Evolutionary conservation across 139 green algal species (phyloP).

Genomic region (Micractinium conductrix): DNA sequence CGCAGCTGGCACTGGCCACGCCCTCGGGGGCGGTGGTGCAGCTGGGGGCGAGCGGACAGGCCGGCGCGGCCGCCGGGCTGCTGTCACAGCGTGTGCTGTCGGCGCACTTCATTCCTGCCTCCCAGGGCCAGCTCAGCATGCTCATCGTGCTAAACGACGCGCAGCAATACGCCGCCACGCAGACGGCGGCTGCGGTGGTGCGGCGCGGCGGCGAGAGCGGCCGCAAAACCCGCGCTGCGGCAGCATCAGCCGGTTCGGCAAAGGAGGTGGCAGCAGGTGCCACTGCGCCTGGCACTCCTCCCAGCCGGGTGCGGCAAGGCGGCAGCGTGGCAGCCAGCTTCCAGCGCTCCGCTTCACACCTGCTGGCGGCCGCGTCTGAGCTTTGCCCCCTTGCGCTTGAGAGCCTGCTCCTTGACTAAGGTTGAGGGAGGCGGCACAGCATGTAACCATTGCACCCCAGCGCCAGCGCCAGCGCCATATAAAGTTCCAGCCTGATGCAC

Average conservation of each 20-base stretch:
- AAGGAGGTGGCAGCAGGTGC: background rate
- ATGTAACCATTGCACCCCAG: too few relatives aligned
- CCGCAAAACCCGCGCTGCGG: too few relatives aligned
- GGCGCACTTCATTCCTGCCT: background rate
- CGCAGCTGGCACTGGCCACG: background rate
- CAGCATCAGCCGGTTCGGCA: background rate
- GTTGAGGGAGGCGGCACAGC: too few relatives aligned
- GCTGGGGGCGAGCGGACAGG: background rate
- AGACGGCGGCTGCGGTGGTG: background rate
- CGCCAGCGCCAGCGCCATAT: too few relatives aligned
- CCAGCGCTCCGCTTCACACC: background rate
- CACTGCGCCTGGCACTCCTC: background rate
- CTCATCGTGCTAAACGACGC: conserved; percentile 8
- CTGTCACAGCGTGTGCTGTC: background rate
- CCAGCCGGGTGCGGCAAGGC: too few relatives aligned
- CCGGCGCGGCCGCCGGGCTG: background rate
- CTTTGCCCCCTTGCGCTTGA: background rate
- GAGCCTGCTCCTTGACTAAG: background rate
- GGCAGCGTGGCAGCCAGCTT: background rate
- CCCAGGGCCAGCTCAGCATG: background rate
- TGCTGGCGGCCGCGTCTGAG: background rate
- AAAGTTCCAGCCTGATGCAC: too few relatives aligned
- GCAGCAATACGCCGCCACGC: background rate
- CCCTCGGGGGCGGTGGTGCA: background rate
- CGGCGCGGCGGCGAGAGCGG: too few relatives aligned